A percentile compares a stretch with the other conserved stretches of the same genome.
Conservation (phyloP, 352 stramenopile species). For the Globisporangium emineosum region DNA sequence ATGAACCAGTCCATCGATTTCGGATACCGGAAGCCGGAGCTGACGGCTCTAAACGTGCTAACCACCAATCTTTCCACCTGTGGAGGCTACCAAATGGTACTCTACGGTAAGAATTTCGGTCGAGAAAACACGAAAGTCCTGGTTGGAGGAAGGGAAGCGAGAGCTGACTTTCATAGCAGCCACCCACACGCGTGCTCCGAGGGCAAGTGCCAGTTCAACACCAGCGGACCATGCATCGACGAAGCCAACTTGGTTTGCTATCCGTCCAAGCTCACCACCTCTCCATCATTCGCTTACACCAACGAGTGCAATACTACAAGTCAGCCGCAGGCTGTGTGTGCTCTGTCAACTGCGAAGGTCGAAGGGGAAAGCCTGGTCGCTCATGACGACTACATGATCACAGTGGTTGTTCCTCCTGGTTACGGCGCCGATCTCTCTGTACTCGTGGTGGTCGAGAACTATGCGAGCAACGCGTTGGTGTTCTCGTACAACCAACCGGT, state of each 20-base stretch:
- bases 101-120: slow-evolving; percentile 70
- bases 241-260: slow-evolving; percentile 41
- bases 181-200: slow-evolving; percentile 33
- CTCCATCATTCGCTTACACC: slow-evolving; percentile 29
- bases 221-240: slow-evolving; percentile 53
- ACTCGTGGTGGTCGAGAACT: slow-evolving; percentile 45
- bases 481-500: slow-evolving; percentile 66
- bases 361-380: slow-evolving; percentile 30
- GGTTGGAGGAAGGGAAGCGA: slow-evolving; percentile 53
- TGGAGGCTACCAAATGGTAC: slow-evolving; percentile 49
- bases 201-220: slow-evolving; percentile 36
- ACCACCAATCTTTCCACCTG: slow-evolving; percentile 59
- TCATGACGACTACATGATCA: slow-evolving; percentile 52
- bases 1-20: slow-evolving; percentile 40
- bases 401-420: slow-evolving; percentile 39
- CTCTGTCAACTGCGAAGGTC: slow-evolving; percentile 4
- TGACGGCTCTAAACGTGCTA: slow-evolving; percentile 35
- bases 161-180: slow-evolving; percentile 36
- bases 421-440: slow-evolving; percentile 41
- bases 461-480: slow-evolving; percentile 41
- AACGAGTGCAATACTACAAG: slow-evolving; percentile 26
- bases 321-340: slow-evolving; percentile 32
- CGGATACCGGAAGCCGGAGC: slow-evolving; percentile 36
- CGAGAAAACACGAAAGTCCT: slow-evolving; percentile 32
- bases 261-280: slow-evolving; percentile 37